These are phyloP conservation scores for Acrodontium crateriforme DNA, from an alignment of 2,329 filamentous ascomycete species.

Conservation along the genomic window DNA sequence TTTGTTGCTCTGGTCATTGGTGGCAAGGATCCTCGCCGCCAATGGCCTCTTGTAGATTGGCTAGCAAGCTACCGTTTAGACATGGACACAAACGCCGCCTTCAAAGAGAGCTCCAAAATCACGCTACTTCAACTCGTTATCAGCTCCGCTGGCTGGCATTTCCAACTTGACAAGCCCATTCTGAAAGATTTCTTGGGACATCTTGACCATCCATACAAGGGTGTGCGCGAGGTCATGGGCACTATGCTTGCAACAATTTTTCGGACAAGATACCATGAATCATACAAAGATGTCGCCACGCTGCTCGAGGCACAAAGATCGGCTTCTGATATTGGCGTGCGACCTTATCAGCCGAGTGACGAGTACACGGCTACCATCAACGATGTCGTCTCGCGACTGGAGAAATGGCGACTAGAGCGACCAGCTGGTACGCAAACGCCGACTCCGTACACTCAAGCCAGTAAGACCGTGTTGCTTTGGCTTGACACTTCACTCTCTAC, in stretches of 20 bases:
- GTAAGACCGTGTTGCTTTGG: slow-evolving; percentile 93
- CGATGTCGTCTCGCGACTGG: slow-evolving; percentile 64
- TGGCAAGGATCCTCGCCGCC: slow-evolving; percentile 75
- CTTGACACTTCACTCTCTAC: slow-evolving; percentile 82
- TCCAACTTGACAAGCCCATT: slow-evolving; percentile 78
- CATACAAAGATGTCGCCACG: slow-evolving; percentile 63
- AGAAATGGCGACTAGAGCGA: slow-evolving; percentile 76
- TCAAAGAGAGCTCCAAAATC: slow-evolving; percentile 97
- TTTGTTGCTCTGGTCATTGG: slow-evolving; percentile 83
- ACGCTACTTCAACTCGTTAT: slow-evolving; percentile 80
- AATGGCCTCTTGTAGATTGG: slow-evolving; percentile 72
- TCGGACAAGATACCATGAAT: slow-evolving; percentile 86
- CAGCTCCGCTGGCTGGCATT: slow-evolving; percentile 87
- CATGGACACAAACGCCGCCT: slow-evolving; percentile 89
- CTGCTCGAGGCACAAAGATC: slow-evolving; percentile 67
- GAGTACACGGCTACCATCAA: slow-evolving; percentile 61
- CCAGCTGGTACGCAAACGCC: slow-evolving; percentile 81
- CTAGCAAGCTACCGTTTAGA: slow-evolving; percentile 78
- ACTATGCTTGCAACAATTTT: slow-evolving; percentile 78
- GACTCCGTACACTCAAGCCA: slow-evolving; percentile 86
- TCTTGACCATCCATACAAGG: slow-evolving; percentile 95
- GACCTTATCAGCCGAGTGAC: slow-evolving; percentile 65
- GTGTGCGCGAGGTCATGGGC: slow-evolving; percentile 88
- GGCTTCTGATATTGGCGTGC: slow-evolving; percentile 67
- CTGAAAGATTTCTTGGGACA: slow-evolving; percentile 79